Percentiles rank a stretch among this genome's conserved stretches.
These are phyloP conservation scores for Cutaneotrichosporon daszewskae DNA, from an alignment of 1,284 basidiomycete genomes.

Conservation along the genomic window DNA sequence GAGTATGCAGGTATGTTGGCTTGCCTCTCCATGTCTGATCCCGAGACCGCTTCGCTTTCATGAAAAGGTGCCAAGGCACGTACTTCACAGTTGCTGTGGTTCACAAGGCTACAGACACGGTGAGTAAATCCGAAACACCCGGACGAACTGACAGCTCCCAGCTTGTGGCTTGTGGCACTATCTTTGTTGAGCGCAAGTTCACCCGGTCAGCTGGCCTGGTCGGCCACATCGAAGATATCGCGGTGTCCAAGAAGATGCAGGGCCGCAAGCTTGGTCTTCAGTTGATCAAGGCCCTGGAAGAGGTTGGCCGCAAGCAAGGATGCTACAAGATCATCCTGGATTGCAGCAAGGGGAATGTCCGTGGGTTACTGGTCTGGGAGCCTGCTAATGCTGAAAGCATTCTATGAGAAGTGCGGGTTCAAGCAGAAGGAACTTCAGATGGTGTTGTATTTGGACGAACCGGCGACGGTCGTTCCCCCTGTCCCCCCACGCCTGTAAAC, in stretches of 20 bases:
- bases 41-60: constrained; percentile 56
- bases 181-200: constrained; percentile 93
- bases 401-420: constrained; percentile 95
- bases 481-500: constrained; percentile 7
- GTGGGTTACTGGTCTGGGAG: constrained; percentile 54
- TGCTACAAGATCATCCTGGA: constrained; percentile 97
- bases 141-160: constrained; percentile 3
- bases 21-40: neutral
- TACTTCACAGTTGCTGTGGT: constrained; percentile 87
- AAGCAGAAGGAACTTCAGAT: constrained; percentile 84
- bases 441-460: constrained; percentile 52
- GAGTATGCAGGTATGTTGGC: constrained; percentile 54
- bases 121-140: constrained; percentile 3
- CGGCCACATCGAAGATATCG: constrained; percentile 97
- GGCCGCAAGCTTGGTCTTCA: constrained; percentile 78
- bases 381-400: constrained; percentile 56
- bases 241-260: constrained; percentile 79
- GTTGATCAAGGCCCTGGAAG: constrained; percentile 77
- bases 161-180: constrained; percentile 76
- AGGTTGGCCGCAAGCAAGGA: constrained; percentile 67
- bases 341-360: constrained; percentile 83
- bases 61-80: constrained; percentile 52
- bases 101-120: constrained; percentile 62
- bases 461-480: neutral
- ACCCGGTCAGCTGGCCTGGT: constrained; percentile 70